Evolutionary conservation across 139 green algal genomes (phyloP).

Genomic region (Pedinophyceae sp.): DNA sequence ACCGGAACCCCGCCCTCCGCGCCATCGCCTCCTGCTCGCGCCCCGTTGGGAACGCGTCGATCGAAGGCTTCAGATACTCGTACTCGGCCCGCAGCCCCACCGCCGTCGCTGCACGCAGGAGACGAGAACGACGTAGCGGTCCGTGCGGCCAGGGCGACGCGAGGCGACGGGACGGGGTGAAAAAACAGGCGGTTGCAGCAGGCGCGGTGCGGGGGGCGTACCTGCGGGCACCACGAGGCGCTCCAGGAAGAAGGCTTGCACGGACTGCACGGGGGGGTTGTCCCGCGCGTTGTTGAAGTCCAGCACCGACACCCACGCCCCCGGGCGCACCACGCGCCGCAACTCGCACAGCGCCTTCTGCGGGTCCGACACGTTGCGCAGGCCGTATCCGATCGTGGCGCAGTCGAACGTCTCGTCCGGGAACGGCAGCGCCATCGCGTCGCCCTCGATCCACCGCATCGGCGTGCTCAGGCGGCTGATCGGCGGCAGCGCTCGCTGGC

Average conservation of each 20-base stretch:
- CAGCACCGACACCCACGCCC: conserved; percentile 53
- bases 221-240: conserved; percentile 77
- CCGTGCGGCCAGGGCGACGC: too few relatives aligned
- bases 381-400: conserved; percentile 88
- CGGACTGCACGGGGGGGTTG: conserved; percentile 32
- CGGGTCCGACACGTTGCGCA: conserved; percentile 69
- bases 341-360: conserved; percentile 47
- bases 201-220: too few relatives aligned
- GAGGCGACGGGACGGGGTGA: too few relatives aligned
- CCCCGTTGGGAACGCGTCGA: conserved; percentile 69
- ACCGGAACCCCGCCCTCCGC: conserved; percentile 47
- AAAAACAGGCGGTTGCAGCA: too few relatives aligned
- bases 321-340: conserved; percentile 66
- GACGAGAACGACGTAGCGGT: too few relatives aligned
- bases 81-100: conserved; percentile 74
- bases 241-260: conserved; percentile 52
- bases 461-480: neutral
- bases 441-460: conserved; percentile 73
- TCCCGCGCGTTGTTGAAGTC: conserved; percentile 88
- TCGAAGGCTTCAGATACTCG: conserved; percentile 77
- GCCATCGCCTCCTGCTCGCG: conserved; percentile 51
- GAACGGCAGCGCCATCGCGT: conserved; percentile 82
- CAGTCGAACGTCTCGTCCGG: conserved; percentile 60
- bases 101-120: conserved; percentile 30
- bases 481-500: conserved; percentile 8